Percentiles rank a stretch among this genome's conserved stretches.
phyloP scores from a whole-genome alignment of 2,329 filamentous ascomycete genomes.

The Dendrostoma leiphaemia region DNA sequence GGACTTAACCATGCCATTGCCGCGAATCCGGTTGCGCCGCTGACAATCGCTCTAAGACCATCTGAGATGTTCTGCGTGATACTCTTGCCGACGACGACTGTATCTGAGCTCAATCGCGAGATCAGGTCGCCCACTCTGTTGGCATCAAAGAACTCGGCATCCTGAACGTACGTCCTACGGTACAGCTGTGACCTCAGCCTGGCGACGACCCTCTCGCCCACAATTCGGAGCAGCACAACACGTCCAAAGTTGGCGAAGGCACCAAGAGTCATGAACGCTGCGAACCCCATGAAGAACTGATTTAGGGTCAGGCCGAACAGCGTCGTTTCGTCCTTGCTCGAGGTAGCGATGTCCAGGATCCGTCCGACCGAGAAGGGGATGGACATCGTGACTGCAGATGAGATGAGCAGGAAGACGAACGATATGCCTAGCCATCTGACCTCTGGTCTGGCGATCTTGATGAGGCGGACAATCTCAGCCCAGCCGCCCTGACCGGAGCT shows the following conservation, averaged over 20 bases:
- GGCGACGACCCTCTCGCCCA: slow-evolving; percentile 92
- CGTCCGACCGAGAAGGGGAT: slow-evolving; percentile 96
- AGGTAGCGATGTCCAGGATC: slow-evolving; percentile 88
- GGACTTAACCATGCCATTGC: slow-evolving; percentile 97
- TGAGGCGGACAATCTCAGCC: slow-evolving; percentile 80
- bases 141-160: slow-evolving; percentile 98
- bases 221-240: slow-evolving; percentile 88
- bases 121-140: slow-evolving; percentile 96
- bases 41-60: slow-evolving; percentile 87
- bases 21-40: slow-evolving; percentile 81
- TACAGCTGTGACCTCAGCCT: slow-evolving; percentile 87
- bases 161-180: slow-evolving; percentile 89
- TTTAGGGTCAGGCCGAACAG: slow-evolving; percentile 82
- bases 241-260: slow-evolving; percentile 90
- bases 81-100: slow-evolving; percentile 96
- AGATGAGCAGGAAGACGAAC: slow-evolving; percentile 82
- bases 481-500: slow-evolving; percentile 50
- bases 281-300: slow-evolving; percentile 86
- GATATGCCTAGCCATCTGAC: slow-evolving; percentile 73
- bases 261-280: slow-evolving; percentile 72
- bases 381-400: slow-evolving; percentile 91
- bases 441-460: slow-evolving; percentile 88
- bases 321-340: slow-evolving; percentile 63
- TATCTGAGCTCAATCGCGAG: slow-evolving; percentile 91
- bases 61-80: slow-evolving; percentile 98